phyloP scores from a whole-genome alignment of 345 rosid species.

The Melaleuca alternifolia region DNA sequence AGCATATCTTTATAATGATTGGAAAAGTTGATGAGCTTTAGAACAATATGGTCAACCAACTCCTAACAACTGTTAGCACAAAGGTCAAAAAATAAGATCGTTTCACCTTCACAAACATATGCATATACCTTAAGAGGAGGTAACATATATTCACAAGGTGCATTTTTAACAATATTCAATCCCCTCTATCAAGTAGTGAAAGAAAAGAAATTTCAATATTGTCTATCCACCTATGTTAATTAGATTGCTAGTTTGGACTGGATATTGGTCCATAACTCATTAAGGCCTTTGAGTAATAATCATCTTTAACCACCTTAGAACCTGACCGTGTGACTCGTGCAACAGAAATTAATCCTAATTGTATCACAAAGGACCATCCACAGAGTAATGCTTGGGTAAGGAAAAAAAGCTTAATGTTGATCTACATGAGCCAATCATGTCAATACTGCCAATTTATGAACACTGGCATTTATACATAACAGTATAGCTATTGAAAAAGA shows the following conservation, averaged over 20 bases:
- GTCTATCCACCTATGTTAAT: not conserved
- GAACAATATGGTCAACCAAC: not conserved
- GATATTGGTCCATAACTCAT: not conserved
- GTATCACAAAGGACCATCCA: not conserved
- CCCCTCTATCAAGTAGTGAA: not conserved
- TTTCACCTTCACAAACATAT: not conserved
- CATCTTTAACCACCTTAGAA: not conserved
- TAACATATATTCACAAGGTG: not conserved
- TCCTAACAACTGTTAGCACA: not conserved
- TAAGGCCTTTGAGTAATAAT: not conserved
- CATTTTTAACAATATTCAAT: not conserved
- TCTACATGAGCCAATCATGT: not conserved
- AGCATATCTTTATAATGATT: not conserved
- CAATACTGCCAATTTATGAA: not conserved
- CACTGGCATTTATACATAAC: not conserved
- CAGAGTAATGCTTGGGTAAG: not conserved
- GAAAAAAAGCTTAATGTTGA: not conserved
- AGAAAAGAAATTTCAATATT: not conserved
- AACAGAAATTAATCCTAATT: not conserved
- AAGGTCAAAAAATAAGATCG: not conserved
- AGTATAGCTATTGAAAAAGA: not conserved
- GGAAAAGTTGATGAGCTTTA: not conserved
- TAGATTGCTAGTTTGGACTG: not conserved
- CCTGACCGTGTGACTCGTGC: not conserved
- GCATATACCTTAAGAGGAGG: not conserved